These are phyloP conservation scores for Neoascochyta sp. DNA, from an alignment of 2,329 filamentous ascomycete species.

Conservation along the genomic window DNA sequence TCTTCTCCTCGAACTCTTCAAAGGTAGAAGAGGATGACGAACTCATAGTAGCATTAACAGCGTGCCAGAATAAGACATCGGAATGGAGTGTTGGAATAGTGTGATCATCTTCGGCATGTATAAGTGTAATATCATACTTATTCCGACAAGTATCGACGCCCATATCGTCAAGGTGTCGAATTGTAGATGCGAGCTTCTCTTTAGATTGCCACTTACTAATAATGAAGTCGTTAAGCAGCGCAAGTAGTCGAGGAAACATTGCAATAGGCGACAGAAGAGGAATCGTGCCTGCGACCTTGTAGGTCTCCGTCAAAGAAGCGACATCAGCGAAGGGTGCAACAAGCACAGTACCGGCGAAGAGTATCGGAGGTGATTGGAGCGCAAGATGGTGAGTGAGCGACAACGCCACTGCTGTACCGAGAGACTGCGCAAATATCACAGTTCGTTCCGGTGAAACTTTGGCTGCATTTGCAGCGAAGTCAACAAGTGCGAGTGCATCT, in stretches of 20 bases:
- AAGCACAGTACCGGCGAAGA: conserved; percentile 55
- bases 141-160: conserved; percentile 29
- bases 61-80: conserved; percentile 53
- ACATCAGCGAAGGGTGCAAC: conserved; percentile 57
- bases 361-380: conserved; percentile 40
- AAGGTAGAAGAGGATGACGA: conserved; percentile 35
- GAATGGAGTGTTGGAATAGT: conserved; percentile 52
- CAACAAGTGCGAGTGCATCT: conserved; percentile 52
- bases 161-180: conserved; percentile 30
- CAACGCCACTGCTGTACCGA: conserved; percentile 54
- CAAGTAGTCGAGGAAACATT: conserved; percentile 41
- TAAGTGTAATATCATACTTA: conserved; percentile 47
- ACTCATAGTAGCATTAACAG: conserved; percentile 48
- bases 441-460: conserved; percentile 54
- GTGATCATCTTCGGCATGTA: conserved; percentile 53
- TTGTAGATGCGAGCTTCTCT: conserved; percentile 46
- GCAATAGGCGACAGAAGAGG: conserved; percentile 54
- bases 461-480: conserved; percentile 54
- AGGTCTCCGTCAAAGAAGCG: conserved; percentile 53
- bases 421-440: conserved; percentile 57
- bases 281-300: conserved; percentile 54
- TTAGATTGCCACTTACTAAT: conserved; percentile 52
- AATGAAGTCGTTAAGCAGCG: conserved; percentile 49
- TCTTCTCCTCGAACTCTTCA: conserved; percentile 48
- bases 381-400: conserved; percentile 47